Conservation (phyloP, 208 protist species). For the Trypanosoma theileri region DNA sequence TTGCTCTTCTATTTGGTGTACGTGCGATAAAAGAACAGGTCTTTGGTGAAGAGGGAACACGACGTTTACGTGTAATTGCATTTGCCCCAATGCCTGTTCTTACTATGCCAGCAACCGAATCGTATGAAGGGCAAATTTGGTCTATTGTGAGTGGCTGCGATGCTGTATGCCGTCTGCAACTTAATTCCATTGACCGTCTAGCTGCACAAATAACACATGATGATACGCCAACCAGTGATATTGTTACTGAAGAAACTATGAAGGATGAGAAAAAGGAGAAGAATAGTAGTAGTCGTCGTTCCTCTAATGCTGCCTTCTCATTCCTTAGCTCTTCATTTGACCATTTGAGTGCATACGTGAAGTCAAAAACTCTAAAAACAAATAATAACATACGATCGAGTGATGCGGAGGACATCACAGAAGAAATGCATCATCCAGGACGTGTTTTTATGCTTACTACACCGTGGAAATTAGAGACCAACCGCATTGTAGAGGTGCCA, state of each 20-base stretch:
- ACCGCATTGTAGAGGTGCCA: slow-evolving; percentile 59
- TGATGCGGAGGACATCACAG: slow-evolving; percentile 30
- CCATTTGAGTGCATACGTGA: no score
- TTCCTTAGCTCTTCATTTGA: no score
- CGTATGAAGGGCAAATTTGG: slow-evolving; percentile 50
- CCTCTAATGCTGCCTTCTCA: no score
- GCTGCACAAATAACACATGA: slow-evolving; percentile 6
- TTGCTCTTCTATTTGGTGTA: slow-evolving; percentile 62
- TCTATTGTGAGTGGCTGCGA: slow-evolving; percentile 57
- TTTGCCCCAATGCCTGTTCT: slow-evolving; percentile 69
- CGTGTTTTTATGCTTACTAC: slow-evolving; percentile 58
- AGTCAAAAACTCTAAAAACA: no score
- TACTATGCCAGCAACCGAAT: slow-evolving; percentile 40
- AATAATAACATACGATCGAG: background rate
- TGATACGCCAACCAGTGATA: background rate
- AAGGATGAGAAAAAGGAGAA: background rate
- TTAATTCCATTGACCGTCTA: slow-evolving; percentile 65
- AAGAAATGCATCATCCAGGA: slow-evolving; percentile 61
- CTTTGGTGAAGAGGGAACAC: slow-evolving; percentile 29
- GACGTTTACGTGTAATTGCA: slow-evolving; percentile 47
- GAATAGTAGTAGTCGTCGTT: no score
- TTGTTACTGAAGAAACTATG: background rate
- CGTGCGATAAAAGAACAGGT: slow-evolving; percentile 37
- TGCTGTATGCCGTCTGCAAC: slow-evolving; percentile 57
- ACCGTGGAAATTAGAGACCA: slow-evolving; percentile 34